These are phyloP conservation scores for Ustilago curta DNA, from an alignment of 1,284 basidiomycete genomes.

Conservation along the genomic window DNA sequence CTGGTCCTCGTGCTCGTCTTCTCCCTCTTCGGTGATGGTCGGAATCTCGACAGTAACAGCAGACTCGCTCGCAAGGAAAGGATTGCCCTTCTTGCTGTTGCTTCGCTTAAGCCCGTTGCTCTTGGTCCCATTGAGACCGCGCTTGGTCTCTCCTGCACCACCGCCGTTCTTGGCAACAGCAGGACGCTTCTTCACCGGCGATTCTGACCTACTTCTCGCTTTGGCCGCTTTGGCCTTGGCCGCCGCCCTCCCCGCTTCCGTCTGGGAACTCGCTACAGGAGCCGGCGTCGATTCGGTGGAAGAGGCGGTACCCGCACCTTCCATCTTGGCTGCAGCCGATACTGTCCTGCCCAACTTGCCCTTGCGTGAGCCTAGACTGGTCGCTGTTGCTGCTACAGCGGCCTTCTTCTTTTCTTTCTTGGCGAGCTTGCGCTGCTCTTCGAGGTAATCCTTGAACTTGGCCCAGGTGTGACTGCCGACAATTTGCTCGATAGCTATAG, in stretches of 20 bases:
- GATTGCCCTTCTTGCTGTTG: slow-evolving; percentile 35
- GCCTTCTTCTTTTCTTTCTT: slow-evolving; percentile 44
- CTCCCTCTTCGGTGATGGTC: slow-evolving; percentile 22
- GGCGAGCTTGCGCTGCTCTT: slow-evolving; percentile 41
- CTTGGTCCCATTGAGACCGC: neutral
- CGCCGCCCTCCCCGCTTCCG: slow-evolving; percentile 11
- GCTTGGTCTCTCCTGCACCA: slow-evolving; percentile 1
- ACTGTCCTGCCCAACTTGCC: slow-evolving; percentile 32
- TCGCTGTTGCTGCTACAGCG: slow-evolving; percentile 13
- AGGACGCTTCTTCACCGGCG: slow-evolving; percentile 34
- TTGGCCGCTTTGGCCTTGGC: slow-evolving; percentile 18
- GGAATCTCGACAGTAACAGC: slow-evolving; percentile 27
- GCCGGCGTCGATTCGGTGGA: slow-evolving; percentile 14
- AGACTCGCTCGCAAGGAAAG: slow-evolving; percentile 21
- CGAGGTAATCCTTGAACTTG: slow-evolving; percentile 36
- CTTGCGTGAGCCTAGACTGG: slow-evolving; percentile 22
- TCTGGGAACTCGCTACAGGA: slow-evolving; percentile 9
- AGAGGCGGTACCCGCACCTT: slow-evolving; percentile 15
- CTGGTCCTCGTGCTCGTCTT: slow-evolving; percentile 17
- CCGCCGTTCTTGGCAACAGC: slow-evolving; percentile 3
- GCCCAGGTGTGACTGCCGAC: slow-evolving; percentile 37
- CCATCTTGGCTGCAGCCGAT: slow-evolving; percentile 44
- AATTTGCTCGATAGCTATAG: slow-evolving; percentile 32
- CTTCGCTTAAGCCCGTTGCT: slow-evolving; percentile 28
- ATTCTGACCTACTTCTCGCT: slow-evolving; percentile 37